Evolutionary conservation across 2,329 filamentous ascomycete genomes (phyloP).

Genomic region (Microthyrium microscopicum): DNA sequence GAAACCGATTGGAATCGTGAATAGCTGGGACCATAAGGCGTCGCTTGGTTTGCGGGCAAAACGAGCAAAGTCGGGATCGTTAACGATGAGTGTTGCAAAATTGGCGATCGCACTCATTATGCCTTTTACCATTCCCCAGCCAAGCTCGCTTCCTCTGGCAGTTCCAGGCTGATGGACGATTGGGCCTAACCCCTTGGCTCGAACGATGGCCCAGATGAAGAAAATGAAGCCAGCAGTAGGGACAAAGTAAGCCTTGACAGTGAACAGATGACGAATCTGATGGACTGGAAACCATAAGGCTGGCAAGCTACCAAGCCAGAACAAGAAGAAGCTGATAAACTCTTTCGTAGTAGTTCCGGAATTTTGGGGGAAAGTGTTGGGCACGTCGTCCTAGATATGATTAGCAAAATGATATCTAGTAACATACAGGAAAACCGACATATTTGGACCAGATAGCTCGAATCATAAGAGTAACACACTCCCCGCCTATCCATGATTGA

Average conservation of each 20-base stretch:
- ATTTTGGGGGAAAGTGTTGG: constrained; percentile 45
- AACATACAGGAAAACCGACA: constrained; percentile 21
- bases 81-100: constrained; percentile 68
- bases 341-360: constrained; percentile 59
- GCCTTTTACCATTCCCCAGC: constrained; percentile 68
- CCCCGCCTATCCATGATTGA: constrained; percentile 63
- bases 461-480: constrained; percentile 82
- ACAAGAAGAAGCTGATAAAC: constrained; percentile 72
- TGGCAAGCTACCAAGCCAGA: constrained; percentile 66
- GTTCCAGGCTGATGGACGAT: constrained; percentile 55
- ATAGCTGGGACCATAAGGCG: constrained; percentile 63
- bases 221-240: constrained; percentile 71
- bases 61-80: constrained; percentile 71
- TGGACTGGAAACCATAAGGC: constrained; percentile 84
- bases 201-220: constrained; percentile 72
- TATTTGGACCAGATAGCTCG: constrained; percentile 62
- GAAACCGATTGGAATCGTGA: constrained; percentile 32
- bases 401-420: constrained; percentile 2
- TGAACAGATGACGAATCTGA: constrained; percentile 78
- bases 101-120: constrained; percentile 85
- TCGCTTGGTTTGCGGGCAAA: constrained; percentile 64
- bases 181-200: constrained; percentile 68
- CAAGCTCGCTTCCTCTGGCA: constrained; percentile 50
- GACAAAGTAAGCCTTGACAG: constrained; percentile 72
- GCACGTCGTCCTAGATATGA: constrained; percentile 41